phyloP scores from a whole-genome alignment of 345 rosid genomes.

The Erysimum cheiranthoides region DNA sequence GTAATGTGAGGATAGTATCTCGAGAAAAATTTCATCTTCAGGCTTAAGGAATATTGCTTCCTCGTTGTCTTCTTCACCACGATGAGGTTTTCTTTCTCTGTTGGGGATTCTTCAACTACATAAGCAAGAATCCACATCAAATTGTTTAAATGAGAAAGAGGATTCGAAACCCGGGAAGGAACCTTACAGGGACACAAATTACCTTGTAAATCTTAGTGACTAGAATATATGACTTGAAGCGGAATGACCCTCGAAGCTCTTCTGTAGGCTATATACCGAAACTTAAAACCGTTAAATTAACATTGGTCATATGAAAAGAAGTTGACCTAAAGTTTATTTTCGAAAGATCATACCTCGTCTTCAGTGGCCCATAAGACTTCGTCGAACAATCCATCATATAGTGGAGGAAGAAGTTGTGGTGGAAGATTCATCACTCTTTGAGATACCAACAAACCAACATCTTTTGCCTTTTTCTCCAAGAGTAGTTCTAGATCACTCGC shows the following conservation, averaged over 20 bases:
- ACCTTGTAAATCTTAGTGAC: background rate
- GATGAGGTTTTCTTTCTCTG: constrained; percentile 49
- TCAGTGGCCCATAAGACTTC: background rate
- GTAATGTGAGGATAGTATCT: constrained; percentile 49
- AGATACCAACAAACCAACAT: constrained; percentile 76
- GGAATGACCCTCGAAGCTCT: background rate
- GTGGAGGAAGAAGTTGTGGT: background rate
- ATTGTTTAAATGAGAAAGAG: background rate
- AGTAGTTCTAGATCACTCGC: constrained; percentile 52
- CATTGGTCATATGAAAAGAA: background rate
- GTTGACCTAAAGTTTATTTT: background rate
- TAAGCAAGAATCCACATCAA: constrained; percentile 13
- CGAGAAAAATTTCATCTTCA: constrained; percentile 78
- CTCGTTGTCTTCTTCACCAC: constrained; percentile 48
- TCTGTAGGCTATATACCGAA: background rate
- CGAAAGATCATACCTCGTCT: background rate
- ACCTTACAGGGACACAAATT: background rate
- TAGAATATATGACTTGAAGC: background rate
- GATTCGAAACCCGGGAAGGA: background rate
- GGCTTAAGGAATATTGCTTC: constrained; percentile 62
- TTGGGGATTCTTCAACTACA: constrained; percentile 57
- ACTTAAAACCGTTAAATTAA: background rate
- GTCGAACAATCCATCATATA: background rate
- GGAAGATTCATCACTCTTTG: constrained; percentile 81
- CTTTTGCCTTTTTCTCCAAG: constrained; percentile 55